Conservation (phyloP, 352 stramenopile genomes). For the Globisporangium lucens region DNA sequence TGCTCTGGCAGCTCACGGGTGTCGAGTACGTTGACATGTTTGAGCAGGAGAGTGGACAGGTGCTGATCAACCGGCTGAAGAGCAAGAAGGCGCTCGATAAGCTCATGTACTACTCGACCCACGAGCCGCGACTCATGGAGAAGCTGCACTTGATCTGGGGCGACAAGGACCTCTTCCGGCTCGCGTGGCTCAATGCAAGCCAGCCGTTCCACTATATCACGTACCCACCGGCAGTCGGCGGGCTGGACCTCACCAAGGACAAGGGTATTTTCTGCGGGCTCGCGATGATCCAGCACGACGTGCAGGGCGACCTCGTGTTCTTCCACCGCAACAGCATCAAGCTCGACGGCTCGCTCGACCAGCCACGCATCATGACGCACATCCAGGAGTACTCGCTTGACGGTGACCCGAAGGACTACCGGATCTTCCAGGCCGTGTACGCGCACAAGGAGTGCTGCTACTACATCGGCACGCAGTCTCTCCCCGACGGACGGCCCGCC, state of each 20-base stretch:
- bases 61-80: constrained; percentile 78
- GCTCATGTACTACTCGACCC: constrained; percentile 84
- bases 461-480: constrained; percentile 73
- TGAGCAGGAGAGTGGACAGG: constrained; percentile 84
- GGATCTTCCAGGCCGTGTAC: constrained; percentile 79
- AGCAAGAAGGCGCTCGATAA: constrained; percentile 77
- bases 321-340: constrained; percentile 88
- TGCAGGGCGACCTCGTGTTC: constrained; percentile 80
- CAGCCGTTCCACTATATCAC: constrained; percentile 79
- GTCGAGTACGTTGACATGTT: constrained; percentile 79
- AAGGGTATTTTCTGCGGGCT: constrained; percentile 81
- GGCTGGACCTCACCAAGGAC: constrained; percentile 58
- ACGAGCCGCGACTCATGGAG: constrained; percentile 65
- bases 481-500: constrained; percentile 59
- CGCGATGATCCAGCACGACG: constrained; percentile 86
- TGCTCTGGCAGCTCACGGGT: constrained; percentile 76
- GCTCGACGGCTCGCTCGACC: constrained; percentile 60
- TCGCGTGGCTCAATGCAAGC: constrained; percentile 77
- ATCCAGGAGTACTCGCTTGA: constrained; percentile 79
- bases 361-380: constrained; percentile 77
- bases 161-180: constrained; percentile 84
- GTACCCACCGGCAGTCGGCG: constrained; percentile 68
- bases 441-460: constrained; percentile 86
- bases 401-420: constrained; percentile 67
- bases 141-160: constrained; percentile 80